phyloP scores from a whole-genome alignment of 2,329 filamentous ascomycete species.

The Pseudogymnoascus sp. region DNA sequence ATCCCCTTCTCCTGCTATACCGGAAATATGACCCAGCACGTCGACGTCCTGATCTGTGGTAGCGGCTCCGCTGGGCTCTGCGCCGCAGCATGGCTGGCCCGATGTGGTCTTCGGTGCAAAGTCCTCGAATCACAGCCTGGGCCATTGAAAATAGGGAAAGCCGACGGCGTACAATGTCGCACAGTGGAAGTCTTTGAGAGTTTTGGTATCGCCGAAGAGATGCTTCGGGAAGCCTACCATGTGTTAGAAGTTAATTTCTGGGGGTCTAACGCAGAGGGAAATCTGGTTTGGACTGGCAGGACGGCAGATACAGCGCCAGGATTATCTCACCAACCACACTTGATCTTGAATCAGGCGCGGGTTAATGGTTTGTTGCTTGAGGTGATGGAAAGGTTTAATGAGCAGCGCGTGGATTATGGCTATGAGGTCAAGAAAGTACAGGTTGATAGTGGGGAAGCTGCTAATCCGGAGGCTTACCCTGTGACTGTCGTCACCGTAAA shows the following conservation, averaged over 20 bases:
- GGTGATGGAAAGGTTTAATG: constrained; percentile 39
- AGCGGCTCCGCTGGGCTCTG: constrained; percentile 57
- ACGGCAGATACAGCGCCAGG: background rate
- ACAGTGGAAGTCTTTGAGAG: constrained; percentile 58
- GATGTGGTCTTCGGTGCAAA: constrained; percentile 48
- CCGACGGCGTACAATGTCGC: constrained; percentile 56
- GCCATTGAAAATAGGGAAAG: constrained; percentile 52
- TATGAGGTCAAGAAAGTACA: constrained; percentile 33
- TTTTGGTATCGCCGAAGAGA: constrained; percentile 47
- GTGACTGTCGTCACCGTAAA: constrained; percentile 37
- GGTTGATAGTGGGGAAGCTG: constrained; percentile 36
- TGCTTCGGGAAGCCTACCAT: constrained; percentile 51
- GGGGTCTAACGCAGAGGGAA: constrained; percentile 27
- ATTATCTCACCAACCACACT: constrained; percentile 41
- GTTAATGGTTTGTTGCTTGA: constrained; percentile 49
- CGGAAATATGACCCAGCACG: constrained; percentile 20
- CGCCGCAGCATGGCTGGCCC: constrained; percentile 55
- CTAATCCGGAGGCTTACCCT: background rate
- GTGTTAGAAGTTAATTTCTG: constrained; percentile 51
- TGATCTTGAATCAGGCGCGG: constrained; percentile 52
- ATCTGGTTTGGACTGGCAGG: background rate
- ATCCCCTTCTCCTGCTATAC: too few species aligned
- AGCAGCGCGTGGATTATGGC: constrained; percentile 46
- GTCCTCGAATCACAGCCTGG: constrained; percentile 53
- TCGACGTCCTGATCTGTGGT: constrained; percentile 55